Evolutionary conservation across 2,329 filamentous ascomycete genomes (phyloP).

Genomic region (Alternaria dauci): DNA sequence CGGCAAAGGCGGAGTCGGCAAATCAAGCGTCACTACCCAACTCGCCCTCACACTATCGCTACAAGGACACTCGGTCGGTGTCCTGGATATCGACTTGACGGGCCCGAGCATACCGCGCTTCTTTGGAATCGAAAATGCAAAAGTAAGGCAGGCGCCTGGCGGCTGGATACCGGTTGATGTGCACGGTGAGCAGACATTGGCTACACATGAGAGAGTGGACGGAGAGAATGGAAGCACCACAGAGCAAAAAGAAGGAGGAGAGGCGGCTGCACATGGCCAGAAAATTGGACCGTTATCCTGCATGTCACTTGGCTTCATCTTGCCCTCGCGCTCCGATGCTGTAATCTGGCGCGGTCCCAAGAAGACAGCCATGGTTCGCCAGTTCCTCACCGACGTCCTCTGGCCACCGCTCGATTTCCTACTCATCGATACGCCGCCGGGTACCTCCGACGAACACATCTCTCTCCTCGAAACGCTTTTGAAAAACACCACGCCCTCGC

Average conservation of each 20-base stretch:
- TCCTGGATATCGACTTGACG: slow-evolving; percentile 95
- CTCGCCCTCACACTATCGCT: slow-evolving; percentile 88
- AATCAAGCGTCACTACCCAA: slow-evolving; percentile 97
- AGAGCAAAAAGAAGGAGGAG: background rate
- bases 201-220: slow-evolving; percentile 18
- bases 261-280: slow-evolving; percentile 14
- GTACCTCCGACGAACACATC: slow-evolving; percentile 97
- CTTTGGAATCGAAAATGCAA: slow-evolving; percentile 86
- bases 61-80: slow-evolving; percentile 86
- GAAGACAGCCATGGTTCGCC: slow-evolving; percentile 98
- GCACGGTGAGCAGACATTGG: slow-evolving; percentile 63
- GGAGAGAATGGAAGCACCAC: background rate
- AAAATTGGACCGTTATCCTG: slow-evolving; percentile 73
- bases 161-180: slow-evolving; percentile 93
- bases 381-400: slow-evolving; percentile 90
- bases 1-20: slow-evolving; percentile 96
- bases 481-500: slow-evolving; percentile 38
- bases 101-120: slow-evolving; percentile 96
- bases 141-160: slow-evolving; percentile 88
- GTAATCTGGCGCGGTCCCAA: slow-evolving; percentile 98
- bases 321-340: slow-evolving; percentile 83
- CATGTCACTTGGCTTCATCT: slow-evolving; percentile 93
- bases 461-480: slow-evolving; percentile 86
- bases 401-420: slow-evolving; percentile 91
- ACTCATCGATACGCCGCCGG: slow-evolving; percentile 93